Base-by-base conservation (phyloP, 345 rosid genomes). In the Cardamine occulta region DNA sequence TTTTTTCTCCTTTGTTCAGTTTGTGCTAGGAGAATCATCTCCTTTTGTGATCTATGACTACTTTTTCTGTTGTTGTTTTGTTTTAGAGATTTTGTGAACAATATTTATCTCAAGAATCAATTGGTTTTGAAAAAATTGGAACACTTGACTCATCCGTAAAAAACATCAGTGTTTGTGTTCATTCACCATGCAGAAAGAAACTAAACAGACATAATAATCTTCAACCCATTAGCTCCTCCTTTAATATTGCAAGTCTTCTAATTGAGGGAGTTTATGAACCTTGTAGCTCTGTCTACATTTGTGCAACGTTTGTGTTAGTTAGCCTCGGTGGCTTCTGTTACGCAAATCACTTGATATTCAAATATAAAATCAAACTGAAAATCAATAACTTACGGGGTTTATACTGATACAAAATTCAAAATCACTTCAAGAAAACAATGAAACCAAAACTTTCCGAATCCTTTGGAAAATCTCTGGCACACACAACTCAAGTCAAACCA, bases 401-500 rank as follows among this genome's bases (percentile, higher is more conserved):
- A 49, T 73, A 79, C 64, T 73, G 74, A 73, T 61, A 73, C 81
- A 78, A 78, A 77, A 78, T n/a, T 48, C 63, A 52, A 71, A 78
- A 72, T 9, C 77, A 66, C 68, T 78, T 59, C 1, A 73, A 34
- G 45, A 17, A 79, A 78, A 73, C 74, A 73, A 3, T 26, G 31
- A 77, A 77, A 71, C 58, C 66, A 58, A 58, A 72, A 77, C 35
- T 17, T 57, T 11, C 53, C 19, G 12, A 48, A 64, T 37, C 37
- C 28, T 18, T 28, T 21, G 35, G 76, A 65, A 15, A 48, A 66
- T 74, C 73, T 35, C 73, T 71, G 63, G 34, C 58, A 84, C 82
- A 84, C 82, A 67, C 74, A 78, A 62, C 88, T 81, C 35, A 79
- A 79, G 51, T 81, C 85, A 49, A 72, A 49, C 63, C 64, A 51